phyloP scores from a whole-genome alignment of 306 rosid species.

The Rosa rugosa region DNA sequence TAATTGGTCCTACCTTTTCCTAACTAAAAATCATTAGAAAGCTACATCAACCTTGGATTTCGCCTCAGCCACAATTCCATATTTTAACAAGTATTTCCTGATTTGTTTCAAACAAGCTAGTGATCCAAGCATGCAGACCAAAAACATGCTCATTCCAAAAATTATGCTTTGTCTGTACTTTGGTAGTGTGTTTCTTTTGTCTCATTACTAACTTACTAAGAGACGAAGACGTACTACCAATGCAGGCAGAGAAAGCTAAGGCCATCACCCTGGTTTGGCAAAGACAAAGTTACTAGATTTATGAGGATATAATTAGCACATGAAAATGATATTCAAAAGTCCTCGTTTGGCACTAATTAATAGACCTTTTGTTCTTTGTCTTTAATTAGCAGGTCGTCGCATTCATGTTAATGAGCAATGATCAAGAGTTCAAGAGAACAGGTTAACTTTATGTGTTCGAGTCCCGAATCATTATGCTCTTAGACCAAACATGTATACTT shows the following conservation, averaged over 20 bases:
- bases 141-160: slow-evolving; percentile 5
- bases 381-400: too few species aligned
- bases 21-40: background rate
- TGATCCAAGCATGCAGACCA: slow-evolving; percentile 19
- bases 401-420: too few species aligned
- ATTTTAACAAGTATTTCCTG: slow-evolving; percentile 9
- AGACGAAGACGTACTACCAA: slow-evolving; percentile 10
- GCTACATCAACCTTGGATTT: slow-evolving; percentile 8
- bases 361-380: too few species aligned
- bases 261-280: too few species aligned
- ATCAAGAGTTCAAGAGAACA: too few species aligned
- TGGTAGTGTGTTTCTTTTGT: background rate
- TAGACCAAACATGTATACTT: too few species aligned
- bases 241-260: background rate
- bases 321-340: too few species aligned
- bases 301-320: too few species aligned
- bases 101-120: slow-evolving; percentile 21
- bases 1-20: slow-evolving; percentile 20
- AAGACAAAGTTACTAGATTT: too few species aligned
- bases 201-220: background rate
- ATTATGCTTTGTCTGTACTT: background rate
- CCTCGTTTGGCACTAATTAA: too few species aligned
- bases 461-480: too few species aligned
- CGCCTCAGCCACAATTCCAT: slow-evolving; percentile 24
- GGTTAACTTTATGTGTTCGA: too few species aligned